These are phyloP conservation scores for Nyssa sinensis DNA, from an alignment of 148 eudicot genomes.

Conservation along the genomic window DNA sequence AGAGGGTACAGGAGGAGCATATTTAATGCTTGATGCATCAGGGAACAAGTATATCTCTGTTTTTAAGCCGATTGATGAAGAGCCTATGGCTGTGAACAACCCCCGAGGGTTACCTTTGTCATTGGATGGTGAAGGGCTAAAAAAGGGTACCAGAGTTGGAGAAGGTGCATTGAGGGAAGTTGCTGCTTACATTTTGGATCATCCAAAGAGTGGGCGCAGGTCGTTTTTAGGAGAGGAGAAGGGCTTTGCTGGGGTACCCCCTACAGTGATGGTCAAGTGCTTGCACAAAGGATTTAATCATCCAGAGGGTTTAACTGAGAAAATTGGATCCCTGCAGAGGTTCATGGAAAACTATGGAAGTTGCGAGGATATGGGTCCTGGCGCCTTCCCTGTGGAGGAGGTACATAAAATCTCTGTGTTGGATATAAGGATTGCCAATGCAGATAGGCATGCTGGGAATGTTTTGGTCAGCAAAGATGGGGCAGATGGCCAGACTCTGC, in stretches of 20 bases:
- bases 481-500: slow-evolving; percentile 48
- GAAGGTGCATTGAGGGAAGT: slow-evolving; percentile 90
- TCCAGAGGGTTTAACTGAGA: slow-evolving; percentile 45
- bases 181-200: slow-evolving; percentile 87
- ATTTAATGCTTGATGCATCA: slow-evolving; percentile 67
- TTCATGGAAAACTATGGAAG: slow-evolving; percentile 81
- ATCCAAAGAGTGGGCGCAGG: slow-evolving; percentile 70
- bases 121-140: slow-evolving; percentile 88
- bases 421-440: slow-evolving; percentile 95
- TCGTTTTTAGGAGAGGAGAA: slow-evolving; percentile 49
- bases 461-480: slow-evolving; percentile 63
- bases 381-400: slow-evolving; percentile 76
- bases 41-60: slow-evolving; percentile 72
- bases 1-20: slow-evolving; percentile 97
- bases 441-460: slow-evolving; percentile 95
- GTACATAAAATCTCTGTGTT: slow-evolving; percentile 90
- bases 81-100: slow-evolving; percentile 88
- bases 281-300: slow-evolving; percentile 72
- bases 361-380: slow-evolving; percentile 93
- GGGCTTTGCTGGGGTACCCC: slow-evolving; percentile 95
- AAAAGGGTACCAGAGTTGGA: slow-evolving; percentile 91
- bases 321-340: slow-evolving; percentile 88
- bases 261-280: slow-evolving; percentile 66
- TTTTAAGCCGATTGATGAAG: slow-evolving; percentile 95
- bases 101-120: slow-evolving; percentile 76